phyloP scores from a whole-genome alignment of 2,329 filamentous ascomycete genomes.

The Pezicula neosporulosa region DNA sequence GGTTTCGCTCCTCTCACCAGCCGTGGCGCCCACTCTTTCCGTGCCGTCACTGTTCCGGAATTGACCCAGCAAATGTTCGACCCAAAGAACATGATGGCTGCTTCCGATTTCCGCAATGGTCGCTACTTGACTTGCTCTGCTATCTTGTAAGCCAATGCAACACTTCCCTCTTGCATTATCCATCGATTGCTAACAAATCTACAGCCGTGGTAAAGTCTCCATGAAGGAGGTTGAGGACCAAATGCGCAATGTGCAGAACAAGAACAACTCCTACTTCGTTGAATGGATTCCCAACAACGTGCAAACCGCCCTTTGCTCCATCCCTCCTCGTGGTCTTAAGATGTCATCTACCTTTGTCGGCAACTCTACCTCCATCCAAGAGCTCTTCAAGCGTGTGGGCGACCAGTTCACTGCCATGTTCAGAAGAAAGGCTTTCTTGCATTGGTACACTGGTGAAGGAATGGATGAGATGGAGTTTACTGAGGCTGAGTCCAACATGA shows the following conservation, averaged over 20 bases:
- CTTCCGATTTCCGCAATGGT: constrained; percentile 98
- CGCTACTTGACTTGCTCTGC: constrained; percentile 99
- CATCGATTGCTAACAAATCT: constrained; percentile 26
- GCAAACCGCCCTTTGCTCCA: constrained; percentile 98
- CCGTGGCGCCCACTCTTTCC: constrained; percentile 89
- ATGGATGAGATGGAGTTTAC: constrained; percentile 99
- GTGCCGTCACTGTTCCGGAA: constrained; percentile 94
- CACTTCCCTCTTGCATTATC: neutral
- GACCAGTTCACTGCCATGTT: constrained; percentile 99
- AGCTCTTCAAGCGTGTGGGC: constrained; percentile 99
- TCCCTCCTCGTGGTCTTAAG: constrained; percentile 94
- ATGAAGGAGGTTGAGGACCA: constrained; percentile 99
- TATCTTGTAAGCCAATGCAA: constrained; percentile 61
- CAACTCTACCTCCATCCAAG: constrained; percentile 99
- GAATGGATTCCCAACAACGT: constrained; percentile 99
- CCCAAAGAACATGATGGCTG: constrained; percentile 99
- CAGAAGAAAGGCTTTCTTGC: constrained; percentile 99
- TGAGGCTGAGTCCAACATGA: constrained; percentile 99
- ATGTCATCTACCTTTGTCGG: constrained; percentile 99
- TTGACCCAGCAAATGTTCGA: constrained; percentile 99
- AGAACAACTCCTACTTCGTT: constrained; percentile 99
- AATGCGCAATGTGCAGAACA: constrained; percentile 99
- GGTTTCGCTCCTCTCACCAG: constrained; percentile 98
- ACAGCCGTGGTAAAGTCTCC: constrained; percentile 93
- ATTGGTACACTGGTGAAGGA: constrained; percentile 99